Evolutionary conservation across 352 stramenopile genomes (phyloP).

Genomic region (Phytophthora kernoviae): DNA sequence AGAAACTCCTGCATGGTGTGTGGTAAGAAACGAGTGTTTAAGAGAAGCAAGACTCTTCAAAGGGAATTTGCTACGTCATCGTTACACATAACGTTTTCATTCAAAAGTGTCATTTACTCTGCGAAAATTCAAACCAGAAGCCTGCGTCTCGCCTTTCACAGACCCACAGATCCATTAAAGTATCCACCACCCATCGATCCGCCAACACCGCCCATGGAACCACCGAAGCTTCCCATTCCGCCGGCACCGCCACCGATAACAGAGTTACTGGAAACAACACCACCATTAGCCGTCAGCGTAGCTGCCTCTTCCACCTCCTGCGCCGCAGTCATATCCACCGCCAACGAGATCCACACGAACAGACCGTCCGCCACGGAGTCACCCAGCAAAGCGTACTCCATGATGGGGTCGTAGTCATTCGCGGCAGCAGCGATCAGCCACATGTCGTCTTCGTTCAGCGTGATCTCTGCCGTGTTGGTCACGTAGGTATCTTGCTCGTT

Average conservation of each 20-base stretch:
- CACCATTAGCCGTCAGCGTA: conserved; percentile 12
- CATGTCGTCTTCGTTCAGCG: conserved; percentile 28
- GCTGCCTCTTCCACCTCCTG: conserved; percentile 12
- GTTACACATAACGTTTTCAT: too few species aligned
- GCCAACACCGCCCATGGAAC: conserved; percentile 8
- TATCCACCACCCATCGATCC: background rate
- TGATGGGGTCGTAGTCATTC: conserved; percentile 28
- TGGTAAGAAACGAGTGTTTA: conserved; percentile 17
- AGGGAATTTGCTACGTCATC: too few species aligned
- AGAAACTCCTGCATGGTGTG: conserved; percentile 53
- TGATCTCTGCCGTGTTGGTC: conserved; percentile 32
- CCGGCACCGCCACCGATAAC: background rate
- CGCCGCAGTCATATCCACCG: conserved; percentile 15
- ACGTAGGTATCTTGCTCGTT: conserved; percentile 29
- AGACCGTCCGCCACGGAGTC: conserved; percentile 25
- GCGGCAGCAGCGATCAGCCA: conserved; percentile 17
- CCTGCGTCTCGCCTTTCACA: too few species aligned
- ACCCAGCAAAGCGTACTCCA: conserved; percentile 22
- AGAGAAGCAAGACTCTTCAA: background rate
- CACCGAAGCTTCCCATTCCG: conserved; percentile 6
- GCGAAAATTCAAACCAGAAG: too few species aligned
- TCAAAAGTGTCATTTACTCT: too few species aligned
- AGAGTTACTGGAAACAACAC: conserved; percentile 7
- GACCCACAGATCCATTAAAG: too few species aligned
- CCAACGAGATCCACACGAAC: conserved; percentile 28